A percentile compares a stretch with the other conserved stretches of the same genome.
phyloP scores from a whole-genome alignment of 495 filamentous ascomycete genomes.

The Xylaria longipes region DNA sequence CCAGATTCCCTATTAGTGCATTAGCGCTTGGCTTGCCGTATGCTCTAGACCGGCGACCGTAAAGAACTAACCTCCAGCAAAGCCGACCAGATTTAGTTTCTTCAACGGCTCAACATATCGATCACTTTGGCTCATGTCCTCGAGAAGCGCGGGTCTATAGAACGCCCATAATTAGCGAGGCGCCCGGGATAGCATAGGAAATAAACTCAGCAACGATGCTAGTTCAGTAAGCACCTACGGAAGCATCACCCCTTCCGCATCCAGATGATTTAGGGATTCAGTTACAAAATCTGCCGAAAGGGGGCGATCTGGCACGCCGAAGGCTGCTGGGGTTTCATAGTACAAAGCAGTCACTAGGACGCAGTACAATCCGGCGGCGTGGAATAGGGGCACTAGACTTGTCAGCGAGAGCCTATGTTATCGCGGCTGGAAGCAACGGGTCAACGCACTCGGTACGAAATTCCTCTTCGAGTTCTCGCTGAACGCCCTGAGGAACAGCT shows the following conservation, averaged over 20 bases:
- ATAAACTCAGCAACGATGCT: not conserved
- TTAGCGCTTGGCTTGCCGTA: slow-evolving; percentile 24
- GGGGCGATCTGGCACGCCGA: slow-evolving; percentile 48
- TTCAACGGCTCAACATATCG: slow-evolving; percentile 36
- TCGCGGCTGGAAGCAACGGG: not conserved
- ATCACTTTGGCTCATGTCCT: slow-evolving; percentile 48
- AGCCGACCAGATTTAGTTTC: slow-evolving; percentile 42
- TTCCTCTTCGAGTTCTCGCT: not conserved
- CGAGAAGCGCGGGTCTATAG: slow-evolving; percentile 46
- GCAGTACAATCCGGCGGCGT: slow-evolving; percentile 43
- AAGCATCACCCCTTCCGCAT: slow-evolving; percentile 41
- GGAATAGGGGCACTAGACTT: slow-evolving; percentile 43
- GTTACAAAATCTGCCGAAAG: slow-evolving; percentile 42
- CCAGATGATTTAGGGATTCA: slow-evolving; percentile 42
- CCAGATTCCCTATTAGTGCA: slow-evolving; percentile 42
- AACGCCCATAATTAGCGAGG: not conserved
- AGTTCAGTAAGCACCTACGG: slow-evolving; percentile 29
- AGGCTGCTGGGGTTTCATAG: slow-evolving; percentile 37
- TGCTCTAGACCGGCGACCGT: not conserved
- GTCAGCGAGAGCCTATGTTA: not conserved
- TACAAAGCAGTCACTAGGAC: slow-evolving; percentile 40
- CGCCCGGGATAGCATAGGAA: not conserved
- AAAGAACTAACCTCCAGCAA: slow-evolving; percentile 47
- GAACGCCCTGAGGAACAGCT: slow-evolving; percentile 34
- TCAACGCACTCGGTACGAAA: slow-evolving; percentile 31